These are phyloP conservation scores for Drechslera avenae DNA, from an alignment of 2,329 filamentous ascomycete genomes.

Conservation along the genomic window DNA sequence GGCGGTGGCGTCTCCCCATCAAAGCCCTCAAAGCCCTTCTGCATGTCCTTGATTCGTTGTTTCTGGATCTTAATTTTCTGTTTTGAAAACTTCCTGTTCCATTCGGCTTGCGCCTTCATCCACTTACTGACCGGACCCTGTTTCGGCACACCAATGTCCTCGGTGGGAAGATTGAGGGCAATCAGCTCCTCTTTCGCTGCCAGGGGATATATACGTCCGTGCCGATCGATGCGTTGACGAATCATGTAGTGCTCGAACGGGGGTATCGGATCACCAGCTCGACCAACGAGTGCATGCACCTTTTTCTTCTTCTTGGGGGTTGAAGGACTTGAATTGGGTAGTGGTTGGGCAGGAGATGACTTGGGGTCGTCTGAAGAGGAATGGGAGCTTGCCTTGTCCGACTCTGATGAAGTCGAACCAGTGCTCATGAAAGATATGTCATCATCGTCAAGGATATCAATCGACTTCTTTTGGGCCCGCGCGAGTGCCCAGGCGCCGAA, in stretches of 20 bases:
- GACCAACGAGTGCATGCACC: conserved; percentile 64
- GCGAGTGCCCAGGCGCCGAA: conserved; percentile 93
- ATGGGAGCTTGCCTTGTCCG: conserved; percentile 18
- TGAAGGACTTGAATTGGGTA: conserved; percentile 23
- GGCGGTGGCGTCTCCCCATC: conserved; percentile 78
- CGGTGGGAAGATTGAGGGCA: conserved; percentile 66
- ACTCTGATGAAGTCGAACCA: conserved; percentile 47
- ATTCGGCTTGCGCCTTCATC: conserved; percentile 74
- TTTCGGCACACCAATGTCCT: conserved; percentile 79
- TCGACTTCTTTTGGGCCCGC: conserved; percentile 75
- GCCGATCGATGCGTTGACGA: conserved; percentile 79
- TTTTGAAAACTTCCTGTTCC: conserved; percentile 73
- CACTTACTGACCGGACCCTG: conserved; percentile 80
- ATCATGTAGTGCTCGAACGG: conserved; percentile 87
- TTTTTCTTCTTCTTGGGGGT: conserved; percentile 19
- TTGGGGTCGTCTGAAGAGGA: conserved; percentile 35
- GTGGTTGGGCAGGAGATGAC: conserved; percentile 11
- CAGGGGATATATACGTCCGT: conserved; percentile 75
- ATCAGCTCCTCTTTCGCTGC: conserved; percentile 67
- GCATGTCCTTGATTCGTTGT: conserved; percentile 73
- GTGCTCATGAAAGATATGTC: conserved; percentile 74
- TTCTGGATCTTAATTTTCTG: conserved; percentile 75
- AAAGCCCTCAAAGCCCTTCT: conserved; percentile 72
- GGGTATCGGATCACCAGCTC: conserved; percentile 82
- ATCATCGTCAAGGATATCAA: conserved; percentile 82